Base-by-base conservation (phyloP, 495 filamentous ascomycete species). In the Aspergillus saccharolyticus region DNA sequence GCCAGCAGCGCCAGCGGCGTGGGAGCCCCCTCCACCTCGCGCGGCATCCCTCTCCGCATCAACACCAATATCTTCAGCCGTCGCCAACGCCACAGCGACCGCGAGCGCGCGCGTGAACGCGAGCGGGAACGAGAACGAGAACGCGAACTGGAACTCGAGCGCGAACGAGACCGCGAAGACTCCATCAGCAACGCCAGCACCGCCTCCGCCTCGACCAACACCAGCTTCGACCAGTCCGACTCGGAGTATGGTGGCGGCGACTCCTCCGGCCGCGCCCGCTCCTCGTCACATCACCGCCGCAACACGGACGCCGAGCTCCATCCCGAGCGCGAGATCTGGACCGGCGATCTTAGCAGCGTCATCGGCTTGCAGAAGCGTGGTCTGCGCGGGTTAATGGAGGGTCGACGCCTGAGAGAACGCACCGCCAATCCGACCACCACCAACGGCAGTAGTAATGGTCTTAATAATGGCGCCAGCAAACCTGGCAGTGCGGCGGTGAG, bases 361-460 rank as follows among this genome's bases (percentile, higher is more conserved):
- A 95, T 98, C 56, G 94, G 94, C 0, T 63, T 98, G 55, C 94
- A 98, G 77, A 98, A 97, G 75, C 78, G 94, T 33, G 94, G 94
- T 0, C 66, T 98, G 55, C 83, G 92, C 48, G 94, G 94, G 0
- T 70, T 98, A 67, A 96, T 97, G 94, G 94, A 98, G 72, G 94
- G 94, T 15, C 77, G 94, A 39, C 80, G 92, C 53, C 84, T 96
- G 76, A 77, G 94, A 51, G 92, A 94, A 63, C 70, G 88, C 24
- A 84, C 79, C 9, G 60, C 62, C 6, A 77, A 75, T 39, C 71
- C 72, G 5, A n/a, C n/a, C 25, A 28, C 25, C 4, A 24, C 45
- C 54, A 45, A 43, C 56, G 24, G 19, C 53, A 45, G 46, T 24
- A 21, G 54, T 18, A n/a, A n/a, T n/a, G n/a, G n/a, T n/a, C n/a